A percentile compares a stretch with the other conserved stretches of the same genome.
These are phyloP conservation scores for Sanghuangporus sanghuang DNA, from an alignment of 1,284 basidiomycete species.

Conservation along the genomic window DNA sequence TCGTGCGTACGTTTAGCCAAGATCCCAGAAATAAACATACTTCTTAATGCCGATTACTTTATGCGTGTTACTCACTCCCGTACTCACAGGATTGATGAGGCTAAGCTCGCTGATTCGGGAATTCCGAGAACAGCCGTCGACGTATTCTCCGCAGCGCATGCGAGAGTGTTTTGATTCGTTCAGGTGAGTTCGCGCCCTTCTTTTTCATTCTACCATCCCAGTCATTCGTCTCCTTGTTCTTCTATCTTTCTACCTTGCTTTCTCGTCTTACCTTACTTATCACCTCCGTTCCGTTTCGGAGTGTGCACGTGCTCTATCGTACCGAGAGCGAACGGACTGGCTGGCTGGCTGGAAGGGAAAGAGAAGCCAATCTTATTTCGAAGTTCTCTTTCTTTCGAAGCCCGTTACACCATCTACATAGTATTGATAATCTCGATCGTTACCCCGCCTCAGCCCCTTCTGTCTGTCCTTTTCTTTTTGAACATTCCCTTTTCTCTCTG, in stretches of 20 bases:
- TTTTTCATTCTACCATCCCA: background rate
- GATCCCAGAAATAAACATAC: background rate
- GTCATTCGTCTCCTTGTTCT: too few relatives aligned
- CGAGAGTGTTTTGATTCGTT: slow-evolving; percentile 57
- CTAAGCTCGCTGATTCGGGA: slow-evolving; percentile 44
- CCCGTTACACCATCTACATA: too few relatives aligned
- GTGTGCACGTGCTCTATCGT: too few relatives aligned
- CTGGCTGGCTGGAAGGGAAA: too few relatives aligned
- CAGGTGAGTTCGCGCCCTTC: slow-evolving; percentile 10
- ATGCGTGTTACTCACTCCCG: background rate
- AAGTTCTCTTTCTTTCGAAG: too few relatives aligned
- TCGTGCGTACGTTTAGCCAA: background rate
- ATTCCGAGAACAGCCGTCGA: slow-evolving; percentile 41
- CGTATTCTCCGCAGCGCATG: slow-evolving; percentile 55
- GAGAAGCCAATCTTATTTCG: too few relatives aligned
- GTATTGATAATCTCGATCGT: too few relatives aligned
- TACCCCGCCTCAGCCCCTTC: too few relatives aligned
- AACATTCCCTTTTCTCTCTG: background rate
- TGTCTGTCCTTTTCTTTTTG: background rate
- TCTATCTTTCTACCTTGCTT: too few relatives aligned
- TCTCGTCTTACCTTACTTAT: too few relatives aligned
- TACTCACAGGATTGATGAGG: slow-evolving; percentile 45
- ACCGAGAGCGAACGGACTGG: too few relatives aligned
- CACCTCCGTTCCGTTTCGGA: too few relatives aligned
- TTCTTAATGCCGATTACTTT: background rate